Conservation (phyloP, 1,139 yeast species). For the Eremothecium cymbalariae region DNA sequence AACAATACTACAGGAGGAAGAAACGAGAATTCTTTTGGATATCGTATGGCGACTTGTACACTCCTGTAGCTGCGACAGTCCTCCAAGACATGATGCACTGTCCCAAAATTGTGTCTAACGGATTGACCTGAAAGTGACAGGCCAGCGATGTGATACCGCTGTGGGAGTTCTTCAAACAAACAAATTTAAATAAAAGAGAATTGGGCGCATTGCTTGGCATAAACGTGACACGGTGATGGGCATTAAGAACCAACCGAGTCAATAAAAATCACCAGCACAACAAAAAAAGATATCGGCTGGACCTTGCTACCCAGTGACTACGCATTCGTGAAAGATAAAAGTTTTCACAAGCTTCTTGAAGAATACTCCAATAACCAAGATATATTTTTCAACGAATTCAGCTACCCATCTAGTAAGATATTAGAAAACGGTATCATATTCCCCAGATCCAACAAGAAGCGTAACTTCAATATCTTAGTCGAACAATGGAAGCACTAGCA, state of each 20-base stretch:
- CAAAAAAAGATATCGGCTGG: slow-evolving; percentile 61
- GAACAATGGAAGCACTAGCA: too few relatives aligned
- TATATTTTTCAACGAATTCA: slow-evolving; percentile 63
- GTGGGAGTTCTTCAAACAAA: slow-evolving; percentile 55
- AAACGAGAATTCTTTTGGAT: slow-evolving; percentile 71
- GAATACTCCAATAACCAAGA: slow-evolving; percentile 65
- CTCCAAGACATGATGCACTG: slow-evolving; percentile 81
- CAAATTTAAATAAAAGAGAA: slow-evolving; percentile 77
- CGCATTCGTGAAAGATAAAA: slow-evolving; percentile 59
- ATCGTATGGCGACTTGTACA: slow-evolving; percentile 81
- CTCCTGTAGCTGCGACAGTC: slow-evolving; percentile 79
- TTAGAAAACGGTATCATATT: slow-evolving; percentile 67
- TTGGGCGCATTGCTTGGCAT: slow-evolving; percentile 85
- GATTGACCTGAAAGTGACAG: too few relatives aligned
- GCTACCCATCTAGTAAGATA: slow-evolving; percentile 58
- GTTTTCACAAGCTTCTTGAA: slow-evolving; percentile 58
- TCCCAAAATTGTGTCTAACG: too few relatives aligned
- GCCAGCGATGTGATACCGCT: slow-evolving; percentile 66
- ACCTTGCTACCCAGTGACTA: slow-evolving; percentile 91
- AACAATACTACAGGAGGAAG: too few relatives aligned
- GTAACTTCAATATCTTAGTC: too few relatives aligned
- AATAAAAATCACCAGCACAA: slow-evolving; percentile 67
- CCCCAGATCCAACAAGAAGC: slow-evolving; percentile 40
- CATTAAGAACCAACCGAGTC: too few relatives aligned
- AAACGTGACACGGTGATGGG: too few relatives aligned